Evolutionary conservation across 495 filamentous ascomycete species (phyloP), one percentile per base, ranked within the genome.

Genomic region (Pseudevernia furfuracea): DNA sequence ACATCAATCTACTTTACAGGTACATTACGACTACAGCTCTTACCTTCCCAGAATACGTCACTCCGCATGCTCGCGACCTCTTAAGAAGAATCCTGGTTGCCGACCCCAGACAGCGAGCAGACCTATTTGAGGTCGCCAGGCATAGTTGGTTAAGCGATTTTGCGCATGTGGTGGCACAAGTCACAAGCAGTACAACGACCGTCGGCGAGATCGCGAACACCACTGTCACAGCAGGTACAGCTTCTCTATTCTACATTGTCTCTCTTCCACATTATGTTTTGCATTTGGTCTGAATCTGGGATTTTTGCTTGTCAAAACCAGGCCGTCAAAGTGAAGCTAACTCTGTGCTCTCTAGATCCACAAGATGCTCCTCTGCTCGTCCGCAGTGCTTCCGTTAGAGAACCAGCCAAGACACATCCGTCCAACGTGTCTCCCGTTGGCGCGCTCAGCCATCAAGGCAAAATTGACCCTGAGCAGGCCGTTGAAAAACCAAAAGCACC

Each of bases 111-210:
- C 95, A 94, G 76, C 85, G 94, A 71, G 94, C 94, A 21, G 94
- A 99, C 73, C 77, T 99, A 52, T 99, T 99, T 68, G 95, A 97
- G 73, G 93, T 99, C 58, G 94, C 94, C 63, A 86, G 94, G 55
- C 94, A 99, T 76, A 97, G 94, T 78, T 99, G 94, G 94, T 80
- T 99, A 58, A 96, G 87, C 75, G 95, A 97, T 71, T 99, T 90
- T 72, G 87, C 91, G 21, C 90, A 96, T 73, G 87, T 97, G 49
- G 94, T 98, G 43, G 91, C 89, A 69, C 91, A 96, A 71, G 95
- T 98, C 66, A 97, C 95, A 25, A 97, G 92, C 75, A 92, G 86
- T 73, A 94, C 91, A 12, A 97, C 92, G 19, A 91, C 89, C 37
- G 85, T 88, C 34, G 84, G 82, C 44, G 94, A 98, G 66, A 94